Conservation (phyloP, 345 rosid species). For the Xanthoceras sorbifolium region DNA sequence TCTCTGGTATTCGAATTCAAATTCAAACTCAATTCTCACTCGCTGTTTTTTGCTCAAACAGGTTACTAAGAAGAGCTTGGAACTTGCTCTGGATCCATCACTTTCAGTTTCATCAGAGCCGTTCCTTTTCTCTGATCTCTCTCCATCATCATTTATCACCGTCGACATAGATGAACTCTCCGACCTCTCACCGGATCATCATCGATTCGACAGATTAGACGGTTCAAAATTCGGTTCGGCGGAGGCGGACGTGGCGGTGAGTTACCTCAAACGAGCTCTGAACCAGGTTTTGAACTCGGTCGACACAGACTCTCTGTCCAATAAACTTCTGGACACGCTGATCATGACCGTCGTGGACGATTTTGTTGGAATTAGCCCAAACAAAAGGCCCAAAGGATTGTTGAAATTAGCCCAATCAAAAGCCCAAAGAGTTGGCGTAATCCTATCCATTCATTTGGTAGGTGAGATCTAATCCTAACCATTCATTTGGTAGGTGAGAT, state of each 20-base stretch:
- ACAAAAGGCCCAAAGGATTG: no score
- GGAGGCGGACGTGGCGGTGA: conserved; percentile 29
- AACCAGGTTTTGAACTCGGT: conserved; percentile 29
- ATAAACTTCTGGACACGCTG: conserved; percentile 40
- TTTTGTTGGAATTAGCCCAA: no score
- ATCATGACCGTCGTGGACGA: conserved; percentile 25
- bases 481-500: no score
- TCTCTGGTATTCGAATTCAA: neutral
- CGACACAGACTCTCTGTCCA: conserved; percentile 25
- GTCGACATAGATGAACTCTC: neutral
- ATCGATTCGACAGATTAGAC: conserved; percentile 3
- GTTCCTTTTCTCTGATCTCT: neutral
- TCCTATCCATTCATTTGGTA: no score
- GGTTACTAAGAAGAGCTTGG: conserved; percentile 28
- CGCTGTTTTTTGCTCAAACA: neutral
- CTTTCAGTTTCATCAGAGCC: conserved; percentile 16
- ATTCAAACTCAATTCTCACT: neutral
- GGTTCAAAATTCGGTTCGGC: conserved; percentile 7
- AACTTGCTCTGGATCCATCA: neutral
- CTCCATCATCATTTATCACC: conserved; percentile 22
- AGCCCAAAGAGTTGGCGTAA: no score
- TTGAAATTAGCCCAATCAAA: no score
- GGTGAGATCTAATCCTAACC: no score
- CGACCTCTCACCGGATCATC: conserved; percentile 11
- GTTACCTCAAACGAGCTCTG: conserved; percentile 33